phyloP scores from a whole-genome alignment of 2,329 filamentous ascomycete species.

The Macroventuria anomochaeta region DNA sequence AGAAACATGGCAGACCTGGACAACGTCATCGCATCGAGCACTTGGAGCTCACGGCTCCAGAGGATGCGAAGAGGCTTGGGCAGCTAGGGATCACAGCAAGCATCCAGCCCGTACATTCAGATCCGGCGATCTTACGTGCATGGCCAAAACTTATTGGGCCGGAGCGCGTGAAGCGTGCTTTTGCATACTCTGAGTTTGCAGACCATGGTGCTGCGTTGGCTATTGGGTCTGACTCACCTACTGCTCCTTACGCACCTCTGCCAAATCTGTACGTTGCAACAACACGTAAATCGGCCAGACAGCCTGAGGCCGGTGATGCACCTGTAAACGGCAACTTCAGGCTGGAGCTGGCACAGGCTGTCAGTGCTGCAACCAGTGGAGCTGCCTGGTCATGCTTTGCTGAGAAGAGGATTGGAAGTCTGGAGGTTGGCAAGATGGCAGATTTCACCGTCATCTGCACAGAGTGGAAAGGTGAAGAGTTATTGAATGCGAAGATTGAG shows the following conservation, averaged over 20 bases:
- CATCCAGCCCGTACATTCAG: constrained; percentile 92
- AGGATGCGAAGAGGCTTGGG: constrained; percentile 64
- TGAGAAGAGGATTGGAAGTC: constrained; percentile 60
- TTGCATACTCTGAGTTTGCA: constrained; percentile 69
- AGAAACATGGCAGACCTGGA: constrained; percentile 49
- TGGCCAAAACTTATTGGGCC: constrained; percentile 66
- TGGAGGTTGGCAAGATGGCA: constrained; percentile 61
- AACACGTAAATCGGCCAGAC: constrained; percentile 62
- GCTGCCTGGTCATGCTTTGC: constrained; percentile 66
- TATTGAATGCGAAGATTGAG: constrained; percentile 55
- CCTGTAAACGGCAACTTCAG: constrained; percentile 62
- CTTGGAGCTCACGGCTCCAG: constrained; percentile 63
- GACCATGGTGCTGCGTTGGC: constrained; percentile 60
- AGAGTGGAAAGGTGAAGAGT: constrained; percentile 55
- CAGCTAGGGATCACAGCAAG: constrained; percentile 75
- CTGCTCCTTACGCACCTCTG: constrained; percentile 62
- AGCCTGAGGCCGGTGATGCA: constrained; percentile 50
- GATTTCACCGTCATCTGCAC: constrained; percentile 65
- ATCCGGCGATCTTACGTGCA: constrained; percentile 68
- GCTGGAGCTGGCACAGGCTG: constrained; percentile 60
- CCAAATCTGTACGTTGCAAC: constrained; percentile 66
- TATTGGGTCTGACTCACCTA: constrained; percentile 66
- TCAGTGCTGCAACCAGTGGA: constrained; percentile 62
- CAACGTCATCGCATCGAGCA: constrained; percentile 70
- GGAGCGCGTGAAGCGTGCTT: constrained; percentile 63